These are phyloP conservation scores for Botrytis medusae DNA, from an alignment of 2,329 filamentous ascomycete genomes.

Conservation along the genomic window DNA sequence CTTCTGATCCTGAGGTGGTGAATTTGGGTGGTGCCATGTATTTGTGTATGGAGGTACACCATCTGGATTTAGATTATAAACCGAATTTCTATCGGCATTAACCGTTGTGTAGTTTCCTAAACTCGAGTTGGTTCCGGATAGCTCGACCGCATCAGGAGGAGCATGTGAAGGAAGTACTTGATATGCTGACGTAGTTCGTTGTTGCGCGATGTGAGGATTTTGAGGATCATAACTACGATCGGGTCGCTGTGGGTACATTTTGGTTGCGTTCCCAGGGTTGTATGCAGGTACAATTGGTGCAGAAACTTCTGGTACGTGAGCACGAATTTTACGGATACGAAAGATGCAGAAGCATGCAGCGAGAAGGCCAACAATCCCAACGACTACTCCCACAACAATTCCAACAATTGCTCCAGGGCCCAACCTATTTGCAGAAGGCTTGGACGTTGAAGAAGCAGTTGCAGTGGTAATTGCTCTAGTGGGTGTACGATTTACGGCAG, in stretches of 20 bases:
- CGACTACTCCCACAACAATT: constrained; percentile 43
- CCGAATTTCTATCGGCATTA: not conserved
- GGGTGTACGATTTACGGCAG: constrained; percentile 48
- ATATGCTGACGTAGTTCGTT: not conserved
- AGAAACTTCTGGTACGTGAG: constrained; percentile 13
- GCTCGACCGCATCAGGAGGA: not conserved
- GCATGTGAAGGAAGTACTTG: constrained; percentile 12
- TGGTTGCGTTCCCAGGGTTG: constrained; percentile 4
- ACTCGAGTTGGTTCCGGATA: constrained; percentile 9
- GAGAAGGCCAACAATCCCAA: not conserved
- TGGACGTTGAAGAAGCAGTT: constrained; percentile 34
- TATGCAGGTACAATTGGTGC: constrained; percentile 11
- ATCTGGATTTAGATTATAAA: not conserved
- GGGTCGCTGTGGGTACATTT: constrained; percentile 20
- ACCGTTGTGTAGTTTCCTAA: not conserved
- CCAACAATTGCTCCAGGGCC: constrained; percentile 46
- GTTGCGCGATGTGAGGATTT: constrained; percentile 21
- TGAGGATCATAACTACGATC: constrained; percentile 24
- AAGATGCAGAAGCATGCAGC: constrained; percentile 39
- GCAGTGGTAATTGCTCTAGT: constrained; percentile 44
- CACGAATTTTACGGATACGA: constrained; percentile 26
- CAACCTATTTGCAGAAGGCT: constrained; percentile 27
- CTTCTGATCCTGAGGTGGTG: not conserved
- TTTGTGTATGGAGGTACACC: not conserved
- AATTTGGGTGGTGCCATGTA: constrained; percentile 14